Conservation (phyloP, 208 protist species). For the Blastocrithidia nonstop region DNA sequence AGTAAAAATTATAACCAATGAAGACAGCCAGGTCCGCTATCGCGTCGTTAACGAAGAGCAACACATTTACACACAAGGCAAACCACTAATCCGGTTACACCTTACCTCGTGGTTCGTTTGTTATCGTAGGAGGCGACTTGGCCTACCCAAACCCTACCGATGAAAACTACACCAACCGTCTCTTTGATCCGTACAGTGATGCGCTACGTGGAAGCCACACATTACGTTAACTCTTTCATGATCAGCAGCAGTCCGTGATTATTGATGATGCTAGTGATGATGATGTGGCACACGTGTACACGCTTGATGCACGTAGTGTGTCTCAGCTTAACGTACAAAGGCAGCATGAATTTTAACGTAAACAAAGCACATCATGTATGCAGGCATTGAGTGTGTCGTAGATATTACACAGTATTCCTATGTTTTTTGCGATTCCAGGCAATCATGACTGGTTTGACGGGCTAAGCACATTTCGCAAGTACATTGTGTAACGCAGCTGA, state of each 20-base stretch:
- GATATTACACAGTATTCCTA: constrained; percentile 34
- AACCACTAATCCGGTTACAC: no score
- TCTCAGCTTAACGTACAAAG: constrained; percentile 15
- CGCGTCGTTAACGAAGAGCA: no score
- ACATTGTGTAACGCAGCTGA: constrained; percentile 52
- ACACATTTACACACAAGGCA: no score
- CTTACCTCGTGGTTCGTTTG: constrained; percentile 59
- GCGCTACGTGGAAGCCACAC: constrained; percentile 22
- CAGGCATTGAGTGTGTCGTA: constrained; percentile 19
- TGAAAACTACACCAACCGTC: constrained; percentile 49
- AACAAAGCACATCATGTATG: constrained; percentile 10
- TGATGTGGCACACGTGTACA: constrained; percentile 34
- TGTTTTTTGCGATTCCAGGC: constrained; percentile 73
- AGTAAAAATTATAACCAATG: no score
- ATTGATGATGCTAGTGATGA: constrained; percentile 17
- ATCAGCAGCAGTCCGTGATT: constrained; percentile 22
- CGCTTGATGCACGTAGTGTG: constrained; percentile 32
- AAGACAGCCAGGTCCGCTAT: no score
- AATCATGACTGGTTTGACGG: constrained; percentile 87
- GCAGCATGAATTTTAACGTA: no score
- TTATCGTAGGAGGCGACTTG: constrained; percentile 69
- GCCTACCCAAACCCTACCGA: constrained; percentile 65
- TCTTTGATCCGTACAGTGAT: constrained; percentile 61
- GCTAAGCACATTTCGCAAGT: constrained; percentile 58
- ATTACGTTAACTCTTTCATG: constrained; percentile 31